These are phyloP conservation scores for Cladorrhinum sp. DNA, from an alignment of 2,329 filamentous ascomycete genomes.

Conservation along the genomic window DNA sequence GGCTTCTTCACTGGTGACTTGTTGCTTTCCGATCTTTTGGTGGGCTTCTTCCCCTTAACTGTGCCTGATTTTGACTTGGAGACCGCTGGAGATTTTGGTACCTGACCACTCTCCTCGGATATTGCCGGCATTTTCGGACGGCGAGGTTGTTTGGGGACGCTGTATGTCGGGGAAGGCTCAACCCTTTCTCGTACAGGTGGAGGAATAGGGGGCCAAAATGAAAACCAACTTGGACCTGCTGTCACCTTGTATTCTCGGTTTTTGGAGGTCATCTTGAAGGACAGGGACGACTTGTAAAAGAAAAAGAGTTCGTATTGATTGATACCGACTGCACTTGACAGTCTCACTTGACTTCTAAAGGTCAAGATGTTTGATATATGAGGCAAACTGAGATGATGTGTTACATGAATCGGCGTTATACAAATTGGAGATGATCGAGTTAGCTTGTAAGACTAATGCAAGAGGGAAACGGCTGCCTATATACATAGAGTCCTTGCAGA, in stretches of 20 bases:
- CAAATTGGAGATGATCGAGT: not conserved
- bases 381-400: not conserved
- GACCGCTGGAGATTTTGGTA: constrained; percentile 5
- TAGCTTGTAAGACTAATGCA: not conserved
- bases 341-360: not conserved
- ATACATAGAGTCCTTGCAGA: not conserved
- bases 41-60: not conserved
- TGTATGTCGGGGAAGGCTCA: constrained; percentile 6
- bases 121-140: constrained; percentile 1
- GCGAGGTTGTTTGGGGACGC: not conserved
- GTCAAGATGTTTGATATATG: not conserved
- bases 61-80: constrained; percentile 31
- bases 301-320: not conserved
- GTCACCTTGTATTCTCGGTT: constrained; percentile 20
- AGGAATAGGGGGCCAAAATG: not conserved
- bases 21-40: not conserved
- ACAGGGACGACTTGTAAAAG: not conserved
- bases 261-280: constrained; percentile 19
- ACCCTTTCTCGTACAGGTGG: not conserved
- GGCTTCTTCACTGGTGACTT: not conserved
- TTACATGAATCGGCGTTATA: not conserved
- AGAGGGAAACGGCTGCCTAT: not conserved
- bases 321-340: not conserved
- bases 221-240: constrained; percentile 19
- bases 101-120: constrained; percentile 1